Evolutionary conservation across 2,329 filamentous ascomycete species (phyloP).

Genomic region (Hypoxylon sp.): DNA sequence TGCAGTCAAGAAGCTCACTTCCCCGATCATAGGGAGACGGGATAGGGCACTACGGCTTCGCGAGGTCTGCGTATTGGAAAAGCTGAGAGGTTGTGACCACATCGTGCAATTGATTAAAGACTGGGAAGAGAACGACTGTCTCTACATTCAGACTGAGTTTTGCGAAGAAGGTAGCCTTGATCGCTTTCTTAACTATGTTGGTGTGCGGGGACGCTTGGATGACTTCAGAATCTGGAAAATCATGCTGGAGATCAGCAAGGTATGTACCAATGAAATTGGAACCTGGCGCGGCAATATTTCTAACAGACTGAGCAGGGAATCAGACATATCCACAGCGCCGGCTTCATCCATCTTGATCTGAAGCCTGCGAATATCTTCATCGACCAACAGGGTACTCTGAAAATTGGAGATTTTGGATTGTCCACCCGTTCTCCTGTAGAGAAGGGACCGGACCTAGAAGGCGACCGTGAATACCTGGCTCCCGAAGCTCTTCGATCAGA

Average conservation of each 20-base stretch:
- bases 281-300: constrained; percentile 37
- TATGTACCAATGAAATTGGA: constrained; percentile 60
- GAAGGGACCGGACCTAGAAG: constrained; percentile 85
- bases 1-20: constrained; percentile 93
- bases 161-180: constrained; percentile 95
- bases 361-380: constrained; percentile 89
- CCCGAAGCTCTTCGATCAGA: constrained; percentile 89
- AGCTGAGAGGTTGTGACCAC: constrained; percentile 84
- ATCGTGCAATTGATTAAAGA: constrained; percentile 84
- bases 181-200: constrained; percentile 84
- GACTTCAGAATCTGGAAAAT: constrained; percentile 99
- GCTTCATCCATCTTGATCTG: constrained; percentile 86
- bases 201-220: constrained; percentile 86
- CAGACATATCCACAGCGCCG: constrained; percentile 87
- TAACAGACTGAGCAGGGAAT: constrained; percentile 72
- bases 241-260: constrained; percentile 83
- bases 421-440: constrained; percentile 83
- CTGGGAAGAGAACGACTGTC: constrained; percentile 86
- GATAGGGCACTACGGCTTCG: constrained; percentile 87
- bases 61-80: constrained; percentile 83
- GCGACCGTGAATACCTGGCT: constrained; percentile 95
- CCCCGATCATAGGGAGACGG: constrained; percentile 79
- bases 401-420: constrained; percentile 88
- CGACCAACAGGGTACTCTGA: constrained; percentile 82
- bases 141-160: constrained; percentile 98